phyloP scores from a whole-genome alignment of 176 grass and related monocot species.

The Eragrostis curvula region DNA sequence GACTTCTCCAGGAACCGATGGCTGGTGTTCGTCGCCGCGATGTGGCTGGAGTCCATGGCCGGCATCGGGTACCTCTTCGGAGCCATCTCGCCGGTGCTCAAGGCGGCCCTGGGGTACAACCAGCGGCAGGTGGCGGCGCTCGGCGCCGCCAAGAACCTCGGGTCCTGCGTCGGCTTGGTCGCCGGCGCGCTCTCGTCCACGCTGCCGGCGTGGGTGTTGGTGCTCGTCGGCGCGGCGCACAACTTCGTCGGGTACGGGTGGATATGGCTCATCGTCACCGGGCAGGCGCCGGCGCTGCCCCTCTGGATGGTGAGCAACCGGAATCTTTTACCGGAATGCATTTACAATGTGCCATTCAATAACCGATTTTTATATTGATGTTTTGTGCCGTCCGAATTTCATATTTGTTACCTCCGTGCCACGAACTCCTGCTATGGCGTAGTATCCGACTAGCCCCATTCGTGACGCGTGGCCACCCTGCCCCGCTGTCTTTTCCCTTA shows the following conservation, averaged over 20 bases:
- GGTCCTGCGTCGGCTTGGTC: constrained; percentile 84
- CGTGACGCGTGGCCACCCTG: too few species aligned
- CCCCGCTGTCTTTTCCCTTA: too few species aligned
- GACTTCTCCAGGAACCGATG: constrained; percentile 80
- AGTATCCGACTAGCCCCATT: too few species aligned
- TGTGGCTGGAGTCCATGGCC: constrained; percentile 94
- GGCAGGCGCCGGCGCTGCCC: constrained; percentile 61
- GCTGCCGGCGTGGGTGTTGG: constrained; percentile 71
- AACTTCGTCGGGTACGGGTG: constrained; percentile 90
- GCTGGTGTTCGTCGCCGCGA: constrained; percentile 86
- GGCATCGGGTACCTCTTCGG: constrained; percentile 94
- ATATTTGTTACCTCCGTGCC: too few species aligned
- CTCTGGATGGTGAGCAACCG: constrained; percentile 83
- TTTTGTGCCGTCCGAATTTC: too few species aligned
- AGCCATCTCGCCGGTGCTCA: constrained; percentile 79
- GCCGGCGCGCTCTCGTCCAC: constrained; percentile 72
- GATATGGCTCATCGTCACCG: constrained; percentile 85
- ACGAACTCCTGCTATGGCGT: too few species aligned
- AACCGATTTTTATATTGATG: too few species aligned
- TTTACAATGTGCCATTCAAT: too few species aligned
- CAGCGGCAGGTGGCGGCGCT: constrained; percentile 83
- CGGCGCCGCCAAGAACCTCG: constrained; percentile 88
- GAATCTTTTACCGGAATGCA: too few species aligned
- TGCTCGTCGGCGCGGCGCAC: constrained; percentile 69
- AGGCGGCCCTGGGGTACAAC: constrained; percentile 83